These are phyloP conservation scores for Eremothecium coryli DNA, from an alignment of 1,139 yeast genomes.

Conservation along the genomic window DNA sequence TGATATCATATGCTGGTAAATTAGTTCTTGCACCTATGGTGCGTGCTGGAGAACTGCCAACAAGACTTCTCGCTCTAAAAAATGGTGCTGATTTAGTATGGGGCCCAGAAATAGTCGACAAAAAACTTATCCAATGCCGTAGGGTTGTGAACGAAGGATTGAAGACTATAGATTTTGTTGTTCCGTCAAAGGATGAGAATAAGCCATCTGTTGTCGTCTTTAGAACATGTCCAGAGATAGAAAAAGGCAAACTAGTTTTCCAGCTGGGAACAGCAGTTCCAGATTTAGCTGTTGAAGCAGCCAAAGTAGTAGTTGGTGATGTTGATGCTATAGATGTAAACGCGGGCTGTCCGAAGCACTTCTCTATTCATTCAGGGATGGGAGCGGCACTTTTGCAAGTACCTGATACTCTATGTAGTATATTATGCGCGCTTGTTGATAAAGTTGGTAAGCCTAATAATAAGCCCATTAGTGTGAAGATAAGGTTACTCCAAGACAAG, in stretches of 20 bases:
- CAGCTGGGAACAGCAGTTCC: slow-evolving; percentile 88
- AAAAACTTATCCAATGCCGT: slow-evolving; percentile 61
- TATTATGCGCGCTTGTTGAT: slow-evolving; percentile 56
- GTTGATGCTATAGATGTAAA: slow-evolving; percentile 90
- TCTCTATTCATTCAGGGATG: slow-evolving; percentile 88
- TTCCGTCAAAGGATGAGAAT: slow-evolving; percentile 19
- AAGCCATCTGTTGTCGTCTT: slow-evolving; percentile 47
- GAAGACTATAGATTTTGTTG: slow-evolving; percentile 52
- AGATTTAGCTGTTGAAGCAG: slow-evolving; percentile 80
- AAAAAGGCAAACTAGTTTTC: slow-evolving; percentile 59
- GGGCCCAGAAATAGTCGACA: slow-evolving; percentile 90
- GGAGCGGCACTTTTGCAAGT: slow-evolving; percentile 85
- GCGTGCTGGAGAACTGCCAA: slow-evolving; percentile 88
- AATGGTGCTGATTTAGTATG: slow-evolving; percentile 93
- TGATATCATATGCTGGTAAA: slow-evolving; percentile 54
- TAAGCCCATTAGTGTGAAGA: slow-evolving; percentile 85
- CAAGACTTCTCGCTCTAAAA: slow-evolving; percentile 64
- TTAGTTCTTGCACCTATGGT: slow-evolving; percentile 94
- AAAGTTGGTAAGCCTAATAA: slow-evolving; percentile 69
- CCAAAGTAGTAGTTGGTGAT: slow-evolving; percentile 65
- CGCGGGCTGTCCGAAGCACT: slow-evolving; percentile 93
- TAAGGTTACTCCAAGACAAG: slow-evolving; percentile 58
- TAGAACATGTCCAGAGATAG: slow-evolving; percentile 58
- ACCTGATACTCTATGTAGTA: slow-evolving; percentile 67
- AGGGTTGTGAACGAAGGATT: slow-evolving; percentile 47